Evolutionary conservation across 352 stramenopile species (phyloP).

Genomic region (Phytophthora quininea): DNA sequence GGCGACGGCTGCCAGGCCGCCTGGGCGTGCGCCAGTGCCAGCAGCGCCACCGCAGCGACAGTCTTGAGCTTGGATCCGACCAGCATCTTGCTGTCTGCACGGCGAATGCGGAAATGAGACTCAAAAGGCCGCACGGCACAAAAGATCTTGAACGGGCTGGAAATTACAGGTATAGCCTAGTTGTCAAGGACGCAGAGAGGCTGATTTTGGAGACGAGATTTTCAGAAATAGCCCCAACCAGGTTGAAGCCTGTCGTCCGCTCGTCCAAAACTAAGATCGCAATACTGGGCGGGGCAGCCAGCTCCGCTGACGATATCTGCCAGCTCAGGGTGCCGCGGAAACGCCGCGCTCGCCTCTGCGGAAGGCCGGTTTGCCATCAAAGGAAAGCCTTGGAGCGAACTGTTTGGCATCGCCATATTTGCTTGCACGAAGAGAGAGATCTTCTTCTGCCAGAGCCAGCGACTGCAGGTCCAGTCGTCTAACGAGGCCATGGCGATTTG

Average conservation of each 20-base stretch:
- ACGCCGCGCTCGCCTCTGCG: background rate
- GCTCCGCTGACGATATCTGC: constrained; percentile 7
- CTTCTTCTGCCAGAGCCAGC: no score
- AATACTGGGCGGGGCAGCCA: constrained; percentile 8
- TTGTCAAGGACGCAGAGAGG: background rate
- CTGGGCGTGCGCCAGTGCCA: constrained; percentile 18
- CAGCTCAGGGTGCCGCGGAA: constrained; percentile 9
- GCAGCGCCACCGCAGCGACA: constrained; percentile 24
- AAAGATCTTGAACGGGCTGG: background rate
- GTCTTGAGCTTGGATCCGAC: constrained; percentile 25
- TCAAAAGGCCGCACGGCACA: background rate
- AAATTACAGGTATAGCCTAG: constrained; percentile 7
- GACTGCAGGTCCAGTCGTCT: no score
- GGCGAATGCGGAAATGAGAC: constrained; percentile 33
- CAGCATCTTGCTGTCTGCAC: constrained; percentile 27
- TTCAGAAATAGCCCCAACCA: background rate
- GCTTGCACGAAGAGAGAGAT: no score
- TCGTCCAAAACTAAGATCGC: background rate
- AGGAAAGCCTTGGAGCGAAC: background rate
- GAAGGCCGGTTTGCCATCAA: background rate
- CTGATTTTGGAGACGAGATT: background rate
- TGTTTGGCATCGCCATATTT: background rate
- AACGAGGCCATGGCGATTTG: background rate
- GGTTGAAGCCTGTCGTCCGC: constrained; percentile 13
- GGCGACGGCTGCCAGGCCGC: background rate